Evolutionary conservation across 345 rosid species (phyloP), one percentile per base, ranked within the genome.

Genomic region (Syzygium aromaticum): DNA sequence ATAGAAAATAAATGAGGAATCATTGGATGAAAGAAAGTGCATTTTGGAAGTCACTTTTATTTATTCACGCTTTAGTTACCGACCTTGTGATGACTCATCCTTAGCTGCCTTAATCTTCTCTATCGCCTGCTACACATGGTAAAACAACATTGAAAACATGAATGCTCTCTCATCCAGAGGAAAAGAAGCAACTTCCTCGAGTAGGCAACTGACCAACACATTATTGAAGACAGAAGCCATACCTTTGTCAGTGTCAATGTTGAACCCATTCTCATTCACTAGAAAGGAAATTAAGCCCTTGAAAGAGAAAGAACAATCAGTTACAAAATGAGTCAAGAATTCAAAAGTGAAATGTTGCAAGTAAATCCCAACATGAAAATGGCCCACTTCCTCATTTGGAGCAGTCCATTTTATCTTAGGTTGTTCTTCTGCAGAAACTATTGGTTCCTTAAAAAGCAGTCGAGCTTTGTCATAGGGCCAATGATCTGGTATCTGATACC

Each of bases 61-160:
- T 22, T 51, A 85, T 57, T 86, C 22, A 27, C 86, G 87, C 86
- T 67, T 89, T 87, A 97, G 46, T 67, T 67, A 67, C 96, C 94
- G 89, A 85, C 98, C 99, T 92, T 94, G 98, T 27, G 98, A 91
- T 89, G 96, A 93, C 93, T 95, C 95, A 91, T 95, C 94, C 95
- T 95, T 96, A 38, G 99, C 98, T 43, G 94, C 91, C 90, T 96
- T 98, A 54, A 98, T 94, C 89, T 98, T 98, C 92, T 98, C 98
- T 86, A 94, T 89, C 8, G 98, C 96, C 99, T 96, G 90, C 77
- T 61, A 82, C 46, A 86, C 85, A 86, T 28, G 77, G 15, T 52
- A 87, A 89, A 57, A 86, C 78, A 54, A 84, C 28, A 61, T 6
- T 54, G 1, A 84, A 17, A 25, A 54, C 25, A 54, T 51, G 8